These are phyloP conservation scores for Pseudogymnoascus sp. DNA, from an alignment of 2,329 filamentous ascomycete species.

Conservation along the genomic window DNA sequence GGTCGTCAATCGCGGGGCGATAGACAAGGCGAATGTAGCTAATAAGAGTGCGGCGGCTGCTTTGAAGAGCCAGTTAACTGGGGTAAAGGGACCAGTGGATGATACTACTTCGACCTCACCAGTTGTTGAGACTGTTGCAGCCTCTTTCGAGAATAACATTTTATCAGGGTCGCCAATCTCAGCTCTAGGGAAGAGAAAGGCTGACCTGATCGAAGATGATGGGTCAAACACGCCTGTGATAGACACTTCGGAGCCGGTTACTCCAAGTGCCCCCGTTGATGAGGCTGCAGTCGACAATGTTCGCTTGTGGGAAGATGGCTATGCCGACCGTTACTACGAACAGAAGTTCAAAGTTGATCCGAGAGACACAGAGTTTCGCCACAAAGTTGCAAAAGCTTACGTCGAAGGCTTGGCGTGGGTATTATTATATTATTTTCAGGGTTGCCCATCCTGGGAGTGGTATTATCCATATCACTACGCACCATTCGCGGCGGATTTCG, in stretches of 20 bases:
- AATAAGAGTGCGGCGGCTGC: constrained; percentile 94
- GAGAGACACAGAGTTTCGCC: constrained; percentile 75
- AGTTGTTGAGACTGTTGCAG: constrained; percentile 23
- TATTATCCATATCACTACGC: constrained; percentile 99
- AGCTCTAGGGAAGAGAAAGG: constrained; percentile 68
- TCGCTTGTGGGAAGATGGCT: constrained; percentile 89
- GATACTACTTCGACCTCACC: constrained; percentile 12
- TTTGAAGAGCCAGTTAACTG: constrained; percentile 71
- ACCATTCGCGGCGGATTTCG: constrained; percentile 92
- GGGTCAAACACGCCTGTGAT: constrained; percentile 45
- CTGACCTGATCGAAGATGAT: constrained; percentile 56
- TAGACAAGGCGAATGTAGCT: constrained; percentile 64
- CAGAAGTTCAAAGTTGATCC: constrained; percentile 87
- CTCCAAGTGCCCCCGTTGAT: constrained; percentile 42
- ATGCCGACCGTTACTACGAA: constrained; percentile 91
- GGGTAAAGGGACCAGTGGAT: constrained; percentile 26
- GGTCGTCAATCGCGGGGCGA: constrained; percentile 65
- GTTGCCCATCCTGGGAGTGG: constrained; percentile 98
- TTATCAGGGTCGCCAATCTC: constrained; percentile 35
- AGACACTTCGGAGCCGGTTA: constrained; percentile 46
- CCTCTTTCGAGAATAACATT: constrained; percentile 10
- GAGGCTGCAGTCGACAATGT: constrained; percentile 71
- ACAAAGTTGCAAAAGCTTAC: constrained; percentile 83
- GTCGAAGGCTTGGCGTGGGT: constrained; percentile 95
- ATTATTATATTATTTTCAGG: constrained; percentile 93